Conservation (phyloP, 371 early-diverging fungal genomes). For the Saksenaea vasiformis region DNA sequence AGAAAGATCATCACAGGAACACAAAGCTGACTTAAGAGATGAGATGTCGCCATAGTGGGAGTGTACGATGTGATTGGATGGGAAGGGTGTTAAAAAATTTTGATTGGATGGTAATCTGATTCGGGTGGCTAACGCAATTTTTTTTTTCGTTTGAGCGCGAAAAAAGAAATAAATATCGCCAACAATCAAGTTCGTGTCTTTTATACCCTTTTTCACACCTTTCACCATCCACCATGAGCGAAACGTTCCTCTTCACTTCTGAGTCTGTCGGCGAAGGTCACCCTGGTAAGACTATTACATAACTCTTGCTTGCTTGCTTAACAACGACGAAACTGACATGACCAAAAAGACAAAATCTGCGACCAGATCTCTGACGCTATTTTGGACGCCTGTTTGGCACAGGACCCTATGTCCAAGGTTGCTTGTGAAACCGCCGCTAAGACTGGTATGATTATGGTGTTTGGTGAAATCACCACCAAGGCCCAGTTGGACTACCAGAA, state of each 20-base stretch:
- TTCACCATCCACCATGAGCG: conserved; percentile 20
- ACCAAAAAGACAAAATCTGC: conserved; percentile 96
- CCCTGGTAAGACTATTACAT: conserved; percentile 68
- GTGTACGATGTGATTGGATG: background rate
- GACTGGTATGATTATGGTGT: conserved; percentile 99
- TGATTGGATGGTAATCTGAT: background rate
- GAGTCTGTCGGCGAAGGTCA: conserved; percentile 99
- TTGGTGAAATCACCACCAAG: conserved; percentile 99
- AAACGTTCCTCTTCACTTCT: conserved; percentile 97
- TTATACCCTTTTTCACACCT: conserved; percentile 5
- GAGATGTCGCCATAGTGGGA: background rate
- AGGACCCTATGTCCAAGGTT: conserved; percentile 97
- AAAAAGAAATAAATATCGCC: conserved; percentile 3
- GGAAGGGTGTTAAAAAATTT: background rate
- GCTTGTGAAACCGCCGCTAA: conserved; percentile 99
- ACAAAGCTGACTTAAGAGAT: conserved; percentile 1
- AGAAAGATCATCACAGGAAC: conserved; percentile 6
- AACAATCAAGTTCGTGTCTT: background rate
- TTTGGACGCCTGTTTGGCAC: conserved; percentile 96
- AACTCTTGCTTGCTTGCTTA: too few species aligned
- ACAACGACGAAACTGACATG: background rate
- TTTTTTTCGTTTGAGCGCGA: background rate
- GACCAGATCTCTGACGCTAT: conserved; percentile 99
- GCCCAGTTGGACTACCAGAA: conserved; percentile 97
- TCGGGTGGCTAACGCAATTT: conserved; percentile 7